Conservation (phyloP, 192 early-diverging fungal genomes). For the Obelidium mucronatum region DNA sequence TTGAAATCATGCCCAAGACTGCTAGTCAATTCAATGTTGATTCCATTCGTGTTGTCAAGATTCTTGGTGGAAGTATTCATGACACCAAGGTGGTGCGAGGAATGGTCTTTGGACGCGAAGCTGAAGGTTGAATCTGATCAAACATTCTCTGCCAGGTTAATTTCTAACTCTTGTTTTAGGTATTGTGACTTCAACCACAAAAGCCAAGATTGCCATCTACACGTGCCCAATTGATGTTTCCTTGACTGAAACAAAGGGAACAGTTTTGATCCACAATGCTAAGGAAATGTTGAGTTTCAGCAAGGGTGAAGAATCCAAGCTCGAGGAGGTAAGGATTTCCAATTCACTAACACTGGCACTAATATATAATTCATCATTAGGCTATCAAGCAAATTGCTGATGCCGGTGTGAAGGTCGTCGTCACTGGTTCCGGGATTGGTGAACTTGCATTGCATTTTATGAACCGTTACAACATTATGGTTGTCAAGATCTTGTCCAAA, state of each 20-base stretch:
- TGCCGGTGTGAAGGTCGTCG: slow-evolving; percentile 90
- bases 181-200: slow-evolving; percentile 67
- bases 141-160: no score
- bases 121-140: slow-evolving; percentile 79
- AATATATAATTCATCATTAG: slow-evolving; percentile 18
- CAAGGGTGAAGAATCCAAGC: slow-evolving; percentile 92
- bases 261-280: slow-evolving; percentile 96
- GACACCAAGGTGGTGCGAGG: slow-evolving; percentile 91
- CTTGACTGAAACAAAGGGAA: slow-evolving; percentile 98
- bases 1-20: slow-evolving; percentile 90
- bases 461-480: slow-evolving; percentile 91
- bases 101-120: slow-evolving; percentile 96
- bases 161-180: no score
- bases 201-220: slow-evolving; percentile 95
- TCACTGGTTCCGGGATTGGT: slow-evolving; percentile 87
- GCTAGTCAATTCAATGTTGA: slow-evolving; percentile 93
- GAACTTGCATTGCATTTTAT: slow-evolving; percentile 95
- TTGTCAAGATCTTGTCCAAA: slow-evolving; percentile 90
- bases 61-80: slow-evolving; percentile 88
- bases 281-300: slow-evolving; percentile 96
- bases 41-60: slow-evolving; percentile 95
- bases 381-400: slow-evolving; percentile 88
- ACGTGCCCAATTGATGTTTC: slow-evolving; percentile 91
- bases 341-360: neutral
- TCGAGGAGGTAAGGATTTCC: slow-evolving; percentile 66